phyloP scores from a whole-genome alignment of 2,329 filamentous ascomycete genomes.

The Grosmannia penicillata region DNA sequence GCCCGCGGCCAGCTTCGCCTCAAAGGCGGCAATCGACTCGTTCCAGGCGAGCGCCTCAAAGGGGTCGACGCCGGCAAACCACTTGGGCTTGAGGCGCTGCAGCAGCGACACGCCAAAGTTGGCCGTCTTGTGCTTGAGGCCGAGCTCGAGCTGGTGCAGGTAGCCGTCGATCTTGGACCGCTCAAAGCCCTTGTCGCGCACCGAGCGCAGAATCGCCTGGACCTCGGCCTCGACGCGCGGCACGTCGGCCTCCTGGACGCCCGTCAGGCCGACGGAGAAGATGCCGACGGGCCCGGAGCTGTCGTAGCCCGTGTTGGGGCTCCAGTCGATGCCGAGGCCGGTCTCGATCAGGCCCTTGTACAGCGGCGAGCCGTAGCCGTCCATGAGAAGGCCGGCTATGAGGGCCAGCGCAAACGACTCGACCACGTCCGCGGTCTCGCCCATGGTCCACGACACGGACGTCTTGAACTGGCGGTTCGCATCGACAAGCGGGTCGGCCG shows the following conservation, averaged over 20 bases:
- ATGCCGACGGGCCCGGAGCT: constrained; percentile 61
- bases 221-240: constrained; percentile 62
- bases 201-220: constrained; percentile 55
- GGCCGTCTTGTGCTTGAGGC: constrained; percentile 89
- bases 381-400: constrained; percentile 70
- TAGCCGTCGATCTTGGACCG: constrained; percentile 84
- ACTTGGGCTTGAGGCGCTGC: constrained; percentile 75
- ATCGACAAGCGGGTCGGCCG: constrained; percentile 74
- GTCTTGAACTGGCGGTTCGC: constrained; percentile 84
- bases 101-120: constrained; percentile 87
- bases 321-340: constrained; percentile 84
- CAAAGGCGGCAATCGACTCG: constrained; percentile 71
- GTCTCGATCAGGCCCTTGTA: constrained; percentile 82
- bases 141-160: constrained; percentile 85
- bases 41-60: constrained; percentile 89
- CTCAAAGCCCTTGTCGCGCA: constrained; percentile 66
- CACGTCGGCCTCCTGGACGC: constrained; percentile 71
- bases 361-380: constrained; percentile 88
- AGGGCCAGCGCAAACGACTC: constrained; percentile 81
- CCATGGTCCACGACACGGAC: constrained; percentile 83
- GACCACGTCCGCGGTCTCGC: constrained; percentile 65
- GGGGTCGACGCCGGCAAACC: constrained; percentile 92
- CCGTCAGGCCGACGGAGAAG: constrained; percentile 81
- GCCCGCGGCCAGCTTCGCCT: constrained; percentile 57
- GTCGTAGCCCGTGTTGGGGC: constrained; percentile 87